phyloP scores from a whole-genome alignment of 2,329 filamentous ascomycete genomes.

The Dactylellina leptospora region DNA sequence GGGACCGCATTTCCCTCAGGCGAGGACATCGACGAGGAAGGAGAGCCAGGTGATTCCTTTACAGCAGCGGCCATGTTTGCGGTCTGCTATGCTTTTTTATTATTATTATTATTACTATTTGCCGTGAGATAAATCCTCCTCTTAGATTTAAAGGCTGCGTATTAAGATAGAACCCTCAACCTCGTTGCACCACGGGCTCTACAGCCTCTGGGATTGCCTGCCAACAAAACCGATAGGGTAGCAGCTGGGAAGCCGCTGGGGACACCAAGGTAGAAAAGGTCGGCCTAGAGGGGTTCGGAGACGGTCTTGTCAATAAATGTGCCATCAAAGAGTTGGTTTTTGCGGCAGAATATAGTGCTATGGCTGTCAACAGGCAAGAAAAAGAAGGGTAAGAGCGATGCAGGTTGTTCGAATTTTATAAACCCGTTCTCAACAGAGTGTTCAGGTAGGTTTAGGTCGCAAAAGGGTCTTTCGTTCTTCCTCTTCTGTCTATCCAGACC shows the following conservation, averaged over 20 bases:
- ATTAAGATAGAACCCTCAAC: conserved; percentile 31
- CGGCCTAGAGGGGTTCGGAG: conserved; percentile 23
- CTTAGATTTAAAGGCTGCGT: conserved; percentile 37
- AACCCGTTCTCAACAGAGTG: too few relatives aligned
- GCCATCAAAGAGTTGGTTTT: conserved; percentile 16
- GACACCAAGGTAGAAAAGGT: conserved; percentile 22
- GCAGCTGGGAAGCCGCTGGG: conserved; percentile 33
- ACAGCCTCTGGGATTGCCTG: conserved; percentile 34
- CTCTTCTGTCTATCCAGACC: background rate
- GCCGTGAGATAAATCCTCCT: conserved; percentile 34
- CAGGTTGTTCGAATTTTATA: background rate
- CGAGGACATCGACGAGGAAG: conserved; percentile 57
- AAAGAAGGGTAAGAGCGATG: background rate
- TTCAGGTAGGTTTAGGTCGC: too few relatives aligned
- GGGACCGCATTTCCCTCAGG: conserved; percentile 55
- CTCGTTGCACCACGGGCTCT: conserved; percentile 39
- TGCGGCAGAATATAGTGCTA: background rate
- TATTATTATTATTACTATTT: background rate
- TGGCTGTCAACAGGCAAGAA: background rate
- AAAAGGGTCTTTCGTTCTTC: too few relatives aligned
- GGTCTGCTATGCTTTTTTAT: too few relatives aligned
- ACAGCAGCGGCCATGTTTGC: conserved; percentile 57
- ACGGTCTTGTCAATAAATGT: conserved; percentile 23
- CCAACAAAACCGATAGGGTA: conserved; percentile 39
- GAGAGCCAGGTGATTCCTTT: conserved; percentile 57